These are phyloP conservation scores for Sonneratia alba DNA, from an alignment of 345 rosid genomes.

Conservation along the genomic window DNA sequence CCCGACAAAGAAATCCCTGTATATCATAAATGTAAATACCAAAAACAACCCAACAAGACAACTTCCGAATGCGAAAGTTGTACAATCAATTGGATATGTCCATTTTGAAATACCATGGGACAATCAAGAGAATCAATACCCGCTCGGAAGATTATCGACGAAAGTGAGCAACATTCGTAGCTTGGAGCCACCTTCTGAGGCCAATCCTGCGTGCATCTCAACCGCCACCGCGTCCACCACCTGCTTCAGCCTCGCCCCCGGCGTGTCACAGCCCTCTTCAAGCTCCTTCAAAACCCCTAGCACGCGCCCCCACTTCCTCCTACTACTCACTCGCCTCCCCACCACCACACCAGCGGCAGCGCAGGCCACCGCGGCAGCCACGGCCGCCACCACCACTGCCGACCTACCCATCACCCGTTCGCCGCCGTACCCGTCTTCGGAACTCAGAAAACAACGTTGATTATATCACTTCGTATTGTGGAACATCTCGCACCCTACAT, in stretches of 20 bases:
- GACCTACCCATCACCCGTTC: constrained; percentile 48
- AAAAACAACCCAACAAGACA: not conserved
- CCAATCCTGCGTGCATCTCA: constrained; percentile 99
- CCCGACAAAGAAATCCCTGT: not conserved
- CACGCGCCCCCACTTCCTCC: constrained; percentile 75
- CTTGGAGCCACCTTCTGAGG: constrained; percentile 96
- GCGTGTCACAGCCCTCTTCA: constrained; percentile 74
- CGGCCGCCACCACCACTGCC: constrained; percentile 53
- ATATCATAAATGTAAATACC: not conserved
- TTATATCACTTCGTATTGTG: not conserved
- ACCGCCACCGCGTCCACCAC: constrained; percentile 90
- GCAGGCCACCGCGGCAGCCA: constrained; percentile 70
- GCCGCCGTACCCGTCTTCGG: constrained; percentile 9
- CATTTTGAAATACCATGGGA: not conserved
- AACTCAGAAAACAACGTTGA: constrained; percentile 9
- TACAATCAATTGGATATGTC: not conserved
- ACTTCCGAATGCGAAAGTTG: not conserved
- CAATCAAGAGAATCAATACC: constrained; percentile 20
- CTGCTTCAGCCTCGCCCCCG: constrained; percentile 63
- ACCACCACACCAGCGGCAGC: constrained; percentile 71
- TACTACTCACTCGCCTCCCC: constrained; percentile 53
- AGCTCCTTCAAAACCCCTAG: constrained; percentile 59
- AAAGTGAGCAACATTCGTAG: constrained; percentile 91
- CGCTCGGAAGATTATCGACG: constrained; percentile 63
- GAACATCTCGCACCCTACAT: constrained; percentile 4